Conservation (phyloP, 805 yeast genomes). For the Teunomyces barrocoloradensis region DNA sequence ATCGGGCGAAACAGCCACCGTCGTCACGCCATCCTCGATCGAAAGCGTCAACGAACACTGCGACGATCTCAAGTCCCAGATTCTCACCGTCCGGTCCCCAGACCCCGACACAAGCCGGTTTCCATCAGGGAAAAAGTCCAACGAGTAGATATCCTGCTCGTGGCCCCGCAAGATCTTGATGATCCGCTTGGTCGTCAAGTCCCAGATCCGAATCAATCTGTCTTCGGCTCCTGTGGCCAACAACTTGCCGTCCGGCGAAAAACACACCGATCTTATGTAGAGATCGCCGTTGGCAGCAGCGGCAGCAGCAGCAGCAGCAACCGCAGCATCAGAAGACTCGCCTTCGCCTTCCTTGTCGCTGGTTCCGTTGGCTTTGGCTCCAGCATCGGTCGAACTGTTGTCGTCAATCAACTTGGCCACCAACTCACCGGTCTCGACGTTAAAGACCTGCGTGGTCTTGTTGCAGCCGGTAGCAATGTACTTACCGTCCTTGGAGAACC, state of each 20-base stretch:
- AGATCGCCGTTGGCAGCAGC: constrained; percentile 75
- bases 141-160: constrained; percentile 95
- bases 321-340: constrained; percentile 15
- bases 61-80: constrained; percentile 92
- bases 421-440: constrained; percentile 86
- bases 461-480: constrained; percentile 96
- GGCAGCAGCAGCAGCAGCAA: constrained; percentile 32
- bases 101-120: constrained; percentile 90
- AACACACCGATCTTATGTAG: constrained; percentile 92
- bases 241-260: constrained; percentile 89
- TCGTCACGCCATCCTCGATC: constrained; percentile 97
- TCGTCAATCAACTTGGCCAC: constrained; percentile 87
- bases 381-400: constrained; percentile 40
- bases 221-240: constrained; percentile 95
- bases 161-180: constrained; percentile 88
- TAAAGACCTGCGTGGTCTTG: constrained; percentile 90
- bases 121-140: constrained; percentile 94
- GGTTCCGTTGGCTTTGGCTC: constrained; percentile 20
- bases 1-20: constrained; percentile 95
- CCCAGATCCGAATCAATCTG: constrained; percentile 93
- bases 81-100: constrained; percentile 93
- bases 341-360: constrained; percentile 24
- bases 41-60: constrained; percentile 85
- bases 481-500: constrained; percentile 88
- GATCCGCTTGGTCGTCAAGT: constrained; percentile 77